Evolutionary conservation across 306 rosid genomes (phyloP), one percentile per base, ranked within the genome.

Genomic region (Medicago arabica): DNA sequence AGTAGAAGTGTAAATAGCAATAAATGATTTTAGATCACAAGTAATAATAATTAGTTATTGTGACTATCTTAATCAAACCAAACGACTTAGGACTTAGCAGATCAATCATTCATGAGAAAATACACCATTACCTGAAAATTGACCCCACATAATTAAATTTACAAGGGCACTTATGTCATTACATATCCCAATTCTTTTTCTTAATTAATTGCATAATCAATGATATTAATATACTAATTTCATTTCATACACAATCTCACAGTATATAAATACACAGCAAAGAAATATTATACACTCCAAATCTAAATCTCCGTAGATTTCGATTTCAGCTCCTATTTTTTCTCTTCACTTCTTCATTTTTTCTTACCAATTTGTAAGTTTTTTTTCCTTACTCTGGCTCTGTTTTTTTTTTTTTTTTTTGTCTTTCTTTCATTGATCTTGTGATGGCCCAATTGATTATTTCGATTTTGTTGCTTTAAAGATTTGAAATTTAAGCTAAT

Each of bases 301-400:
- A 80, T 80, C 79, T 34, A 68, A 38, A 44, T 57, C 78, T 74
- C 62, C 7, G 16, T 55, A 68, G 21, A 59, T 51, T 57, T 81
- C 65, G 9, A 2, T 60, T 74, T 66, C 75, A 44, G 18, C 61
- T 49, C 23, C 49, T 17, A 51, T 21, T 38, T 5, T 67, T 14
- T 67, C 64, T 77, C 69, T 41, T 12, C 55, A 67, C 49, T 66
- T 54, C 8, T 41, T 75, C 46, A 28, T 28, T 0, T 75, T 67
- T 36, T 77, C 19, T 15, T 14, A 39, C 78, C 64, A 70, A 68
- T 69, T 77, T 28, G 88, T 84, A 81, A 81, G 88, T 77, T 85
- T 77, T 40, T 4, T 68, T 81, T 39, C 34, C 12, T 28, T 4
- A 28, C 31, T 34, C 0, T 16, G 43, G 7, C 15, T 74, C 21